phyloP scores from a whole-genome alignment of 2,329 filamentous ascomycete genomes.

The Thielaviopsis musarum region DNA sequence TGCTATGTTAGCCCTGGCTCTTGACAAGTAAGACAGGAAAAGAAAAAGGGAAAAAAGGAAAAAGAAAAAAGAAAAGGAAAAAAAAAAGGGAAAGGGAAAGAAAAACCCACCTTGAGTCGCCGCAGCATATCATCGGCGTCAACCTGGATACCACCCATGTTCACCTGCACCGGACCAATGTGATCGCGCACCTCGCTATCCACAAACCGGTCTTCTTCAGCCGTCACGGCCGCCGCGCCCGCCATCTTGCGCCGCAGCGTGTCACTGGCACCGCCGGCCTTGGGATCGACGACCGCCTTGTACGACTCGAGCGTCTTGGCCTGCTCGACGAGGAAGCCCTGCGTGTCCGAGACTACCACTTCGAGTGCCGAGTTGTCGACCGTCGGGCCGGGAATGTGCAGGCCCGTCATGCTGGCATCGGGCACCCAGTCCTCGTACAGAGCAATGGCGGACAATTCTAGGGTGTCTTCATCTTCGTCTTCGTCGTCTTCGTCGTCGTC shows the following conservation, averaged over 20 bases:
- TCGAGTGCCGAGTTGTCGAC: constrained; percentile 7
- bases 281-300: constrained; percentile 2
- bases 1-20: background rate
- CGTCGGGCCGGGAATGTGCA: constrained; percentile 34
- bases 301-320: constrained; percentile 50
- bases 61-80: background rate
- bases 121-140: constrained; percentile 89
- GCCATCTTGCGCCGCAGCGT: constrained; percentile 34
- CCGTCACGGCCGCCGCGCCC: constrained; percentile 21
- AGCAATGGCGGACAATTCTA: constrained; percentile 8
- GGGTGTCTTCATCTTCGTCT: constrained; percentile 10
- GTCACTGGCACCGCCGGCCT: background rate
- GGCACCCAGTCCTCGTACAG: constrained; percentile 62
- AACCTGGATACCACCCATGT: constrained; percentile 93
- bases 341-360: constrained; percentile 37
- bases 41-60: background rate
- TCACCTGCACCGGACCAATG: constrained; percentile 90
- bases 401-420: constrained; percentile 50
- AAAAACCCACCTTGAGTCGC: constrained; percentile 53
- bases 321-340: constrained; percentile 61
- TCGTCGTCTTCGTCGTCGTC: constrained; percentile 9
- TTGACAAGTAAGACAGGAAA: background rate
- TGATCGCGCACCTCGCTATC: constrained; percentile 45
- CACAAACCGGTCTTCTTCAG: constrained; percentile 2
- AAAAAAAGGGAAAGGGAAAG: background rate